These are phyloP conservation scores for Ceratocystiopsis brevicomis DNA, from an alignment of 2,329 filamentous ascomycete genomes.

Conservation along the genomic window DNA sequence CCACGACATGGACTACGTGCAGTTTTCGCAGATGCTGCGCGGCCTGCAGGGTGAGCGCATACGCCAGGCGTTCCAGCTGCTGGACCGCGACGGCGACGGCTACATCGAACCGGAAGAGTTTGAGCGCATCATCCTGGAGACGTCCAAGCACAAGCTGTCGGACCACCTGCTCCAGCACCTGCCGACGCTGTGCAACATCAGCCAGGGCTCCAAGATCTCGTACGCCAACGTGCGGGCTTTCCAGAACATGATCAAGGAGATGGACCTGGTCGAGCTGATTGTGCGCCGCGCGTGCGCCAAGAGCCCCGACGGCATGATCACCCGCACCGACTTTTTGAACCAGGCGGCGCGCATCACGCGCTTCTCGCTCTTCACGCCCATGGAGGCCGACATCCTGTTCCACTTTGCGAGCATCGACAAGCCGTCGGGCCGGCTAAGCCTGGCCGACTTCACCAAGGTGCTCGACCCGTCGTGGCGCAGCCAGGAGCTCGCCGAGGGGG, in stretches of 20 bases:
- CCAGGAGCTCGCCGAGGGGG: conserved; percentile 23
- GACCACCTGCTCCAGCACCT: conserved; percentile 88
- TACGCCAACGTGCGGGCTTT: conserved; percentile 96
- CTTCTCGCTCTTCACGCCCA: conserved; percentile 91
- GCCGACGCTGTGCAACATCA: conserved; percentile 86
- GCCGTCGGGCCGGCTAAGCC: conserved; percentile 63
- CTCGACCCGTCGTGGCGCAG: conserved; percentile 83
- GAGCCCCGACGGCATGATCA: conserved; percentile 81
- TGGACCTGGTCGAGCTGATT: conserved; percentile 92
- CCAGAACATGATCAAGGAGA: conserved; percentile 93
- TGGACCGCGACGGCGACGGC: conserved; percentile 81
- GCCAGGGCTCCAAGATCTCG: conserved; percentile 76
- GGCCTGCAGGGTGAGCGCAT: conserved; percentile 92
- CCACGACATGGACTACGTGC: conserved; percentile 82
- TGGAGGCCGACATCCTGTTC: conserved; percentile 97
- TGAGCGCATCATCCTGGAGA: conserved; percentile 88
- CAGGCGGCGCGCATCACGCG: conserved; percentile 80
- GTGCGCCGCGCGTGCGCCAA: conserved; percentile 70
- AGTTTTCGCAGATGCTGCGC: conserved; percentile 96
- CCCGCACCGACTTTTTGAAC: conserved; percentile 80
- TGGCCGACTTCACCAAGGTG: conserved; percentile 82
- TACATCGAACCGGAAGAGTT: conserved; percentile 94
- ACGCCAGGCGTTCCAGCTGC: conserved; percentile 79
- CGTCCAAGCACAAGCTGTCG: conserved; percentile 85
- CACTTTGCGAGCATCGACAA: conserved; percentile 91